Evolutionary conservation across 1,284 basidiomycete species (phyloP).

Genomic region (Austroboletus novae-zelandiae): DNA sequence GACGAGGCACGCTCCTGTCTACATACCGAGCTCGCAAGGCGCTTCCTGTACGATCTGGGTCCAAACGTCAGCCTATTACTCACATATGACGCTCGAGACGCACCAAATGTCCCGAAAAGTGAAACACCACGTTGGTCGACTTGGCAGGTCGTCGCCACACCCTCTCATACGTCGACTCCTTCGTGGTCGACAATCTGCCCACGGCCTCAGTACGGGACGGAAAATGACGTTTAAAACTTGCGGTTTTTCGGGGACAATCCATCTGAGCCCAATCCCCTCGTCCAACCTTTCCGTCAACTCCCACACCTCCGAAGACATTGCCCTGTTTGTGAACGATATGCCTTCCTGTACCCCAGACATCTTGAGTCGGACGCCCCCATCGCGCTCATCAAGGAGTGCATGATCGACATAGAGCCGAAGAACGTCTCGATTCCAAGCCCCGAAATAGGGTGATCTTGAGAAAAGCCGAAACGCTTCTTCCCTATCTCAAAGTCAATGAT

Average conservation of each 20-base stretch:
- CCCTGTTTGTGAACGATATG: conserved; percentile 48
- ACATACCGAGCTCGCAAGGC: conserved; percentile 41
- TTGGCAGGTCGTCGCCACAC: conserved; percentile 64
- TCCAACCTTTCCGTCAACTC: conserved; percentile 46
- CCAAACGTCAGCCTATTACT: conserved; percentile 5
- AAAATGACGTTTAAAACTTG: conserved; percentile 10
- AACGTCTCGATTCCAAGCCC: conserved; percentile 67
- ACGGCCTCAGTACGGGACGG: neutral
- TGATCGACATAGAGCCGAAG: conserved; percentile 68
- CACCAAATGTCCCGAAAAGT: conserved; percentile 59
- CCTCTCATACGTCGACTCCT: conserved; percentile 39
- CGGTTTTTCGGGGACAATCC: conserved; percentile 56
- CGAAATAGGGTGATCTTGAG: conserved; percentile 64
- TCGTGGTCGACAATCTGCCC: conserved; percentile 35
- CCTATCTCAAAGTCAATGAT: conserved; percentile 33
- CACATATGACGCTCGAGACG: conserved; percentile 16
- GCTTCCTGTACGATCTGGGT: conserved; percentile 45
- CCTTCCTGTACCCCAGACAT: conserved; percentile 58
- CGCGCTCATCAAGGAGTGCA: conserved; percentile 44
- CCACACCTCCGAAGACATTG: conserved; percentile 44
- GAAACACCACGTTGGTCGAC: conserved; percentile 55
- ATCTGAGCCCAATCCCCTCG: conserved; percentile 47
- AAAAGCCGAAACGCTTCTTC: conserved; percentile 61
- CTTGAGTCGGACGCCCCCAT: conserved; percentile 52
- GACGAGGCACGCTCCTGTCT: neutral